These are phyloP conservation scores for Saccharomycopsis selenospora DNA, from an alignment of 805 yeast genomes.

Conservation along the genomic window DNA sequence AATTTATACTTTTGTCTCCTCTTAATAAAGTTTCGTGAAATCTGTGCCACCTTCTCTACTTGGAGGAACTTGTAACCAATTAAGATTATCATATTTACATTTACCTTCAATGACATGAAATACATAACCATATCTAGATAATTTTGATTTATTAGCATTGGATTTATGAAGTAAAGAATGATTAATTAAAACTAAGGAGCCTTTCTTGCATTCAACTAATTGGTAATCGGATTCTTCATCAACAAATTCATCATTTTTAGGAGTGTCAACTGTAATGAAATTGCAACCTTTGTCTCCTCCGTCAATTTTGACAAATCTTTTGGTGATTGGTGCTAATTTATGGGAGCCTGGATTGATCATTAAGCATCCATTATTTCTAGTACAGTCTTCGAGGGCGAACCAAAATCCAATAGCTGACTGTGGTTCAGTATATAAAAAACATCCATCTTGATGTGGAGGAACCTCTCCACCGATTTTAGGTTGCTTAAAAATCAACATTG, in stretches of 20 bases:
- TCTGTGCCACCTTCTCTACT: conserved; percentile 48
- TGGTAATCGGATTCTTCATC: conserved; percentile 39
- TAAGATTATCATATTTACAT: conserved; percentile 50
- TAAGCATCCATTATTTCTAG: conserved; percentile 58
- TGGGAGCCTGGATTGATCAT: conserved; percentile 68
- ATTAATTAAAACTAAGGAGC: conserved; percentile 63
- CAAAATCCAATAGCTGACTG: conserved; percentile 70
- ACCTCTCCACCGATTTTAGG: conserved; percentile 68
- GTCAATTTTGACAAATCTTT: conserved; percentile 54
- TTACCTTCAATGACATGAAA: conserved; percentile 72
- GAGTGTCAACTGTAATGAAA: conserved; percentile 34
- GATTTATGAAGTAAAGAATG: conserved; percentile 68
- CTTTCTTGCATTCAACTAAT: conserved; percentile 58
- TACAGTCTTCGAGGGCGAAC: conserved; percentile 75
- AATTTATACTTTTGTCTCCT: no score
- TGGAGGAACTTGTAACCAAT: conserved; percentile 77
- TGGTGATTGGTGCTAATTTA: conserved; percentile 44
- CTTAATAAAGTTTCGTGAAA: conserved; percentile 40
- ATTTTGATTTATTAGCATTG: conserved; percentile 45
- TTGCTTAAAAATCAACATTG: conserved; percentile 75
- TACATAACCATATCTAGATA: conserved; percentile 68
- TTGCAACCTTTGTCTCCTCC: conserved; percentile 44
- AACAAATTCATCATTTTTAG: conserved; percentile 9
- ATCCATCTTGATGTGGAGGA: conserved; percentile 72
- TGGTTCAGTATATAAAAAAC: conserved; percentile 66